These are phyloP conservation scores for Medicago ruthenica DNA, from an alignment of 306 rosid genomes.

Conservation along the genomic window DNA sequence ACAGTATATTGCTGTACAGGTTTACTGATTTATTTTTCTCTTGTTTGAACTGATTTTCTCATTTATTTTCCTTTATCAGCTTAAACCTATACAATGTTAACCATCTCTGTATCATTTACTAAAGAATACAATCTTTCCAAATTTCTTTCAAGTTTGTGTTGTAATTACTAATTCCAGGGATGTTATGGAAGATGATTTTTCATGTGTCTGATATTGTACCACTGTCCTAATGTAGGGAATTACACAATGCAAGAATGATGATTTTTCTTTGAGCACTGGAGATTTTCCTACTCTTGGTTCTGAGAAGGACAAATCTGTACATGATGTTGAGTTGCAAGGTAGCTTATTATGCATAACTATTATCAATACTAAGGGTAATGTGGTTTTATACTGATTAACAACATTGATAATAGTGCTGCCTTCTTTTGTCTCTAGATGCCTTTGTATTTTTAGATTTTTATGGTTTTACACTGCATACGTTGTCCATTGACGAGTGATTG, in stretches of 20 bases:
- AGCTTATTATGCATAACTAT: slow-evolving; percentile 29
- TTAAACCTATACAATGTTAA: background rate
- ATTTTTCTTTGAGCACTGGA: slow-evolving; percentile 80
- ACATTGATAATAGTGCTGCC: background rate
- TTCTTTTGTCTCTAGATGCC: background rate
- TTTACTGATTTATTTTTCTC: background rate
- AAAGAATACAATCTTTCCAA: background rate
- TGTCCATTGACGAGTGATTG: slow-evolving; percentile 10
- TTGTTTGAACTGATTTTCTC: background rate
- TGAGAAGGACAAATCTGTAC: slow-evolving; percentile 69
- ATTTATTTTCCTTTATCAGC: background rate
- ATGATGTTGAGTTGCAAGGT: slow-evolving; percentile 67
- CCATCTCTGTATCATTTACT: background rate
- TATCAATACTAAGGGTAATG: background rate
- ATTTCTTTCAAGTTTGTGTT: background rate
- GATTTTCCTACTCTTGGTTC: slow-evolving; percentile 95
- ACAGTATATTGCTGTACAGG: background rate
- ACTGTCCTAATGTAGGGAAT: slow-evolving; percentile 57
- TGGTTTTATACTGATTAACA: background rate
- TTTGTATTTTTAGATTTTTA: slow-evolving; percentile 20
- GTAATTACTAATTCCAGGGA: background rate
- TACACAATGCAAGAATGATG: slow-evolving; percentile 59
- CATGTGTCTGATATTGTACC: slow-evolving; percentile 8
- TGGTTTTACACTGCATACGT: background rate
- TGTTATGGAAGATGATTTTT: background rate